Base-by-base conservation (phyloP, 192 early-diverging fungal genomes). In the Neocallimastix lanati region DNA sequence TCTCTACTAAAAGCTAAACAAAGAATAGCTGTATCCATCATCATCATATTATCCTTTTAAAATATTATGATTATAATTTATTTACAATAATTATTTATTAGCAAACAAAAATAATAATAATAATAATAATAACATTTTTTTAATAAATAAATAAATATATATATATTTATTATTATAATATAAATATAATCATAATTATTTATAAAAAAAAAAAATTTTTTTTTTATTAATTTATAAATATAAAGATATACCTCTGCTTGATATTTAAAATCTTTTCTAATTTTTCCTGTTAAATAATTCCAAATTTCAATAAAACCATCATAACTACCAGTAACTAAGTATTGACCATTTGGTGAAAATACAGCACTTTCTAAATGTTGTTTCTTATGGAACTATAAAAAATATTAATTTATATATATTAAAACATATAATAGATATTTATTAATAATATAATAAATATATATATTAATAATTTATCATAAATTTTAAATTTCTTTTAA, bases 271-370 rank as follows among this genome's bases (percentile, higher is more conserved):
- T 96, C 96, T 78, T 86, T 92, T 33, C 95, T 85, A 28, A 96
- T 86, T 82, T 97, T 98, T 2, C 95, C 96, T 1, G 96, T 97
- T 79, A 93, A 86, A 79, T 91, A 92, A 80, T 96, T 96, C 95
- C 95, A 99, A 18, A 99, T 83, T 85, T 99, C 97, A 81, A 99
- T 94, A 83, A 97, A 95, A 2, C 97, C 97, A 86, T 98, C 97
- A 38, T 89, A 85, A 77, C 91, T 93, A 29, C 97, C 97, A 28
- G 96, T 96, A 12, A 87, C 95, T 25, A 98, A 82, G 40, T 88
- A 93, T 76, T 93, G 91, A 13, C 95, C 94, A 79, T 93, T 91
- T 5, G 93, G 90, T 0, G 95, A 95, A 82, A 98, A 98, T 30
- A 87, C 88, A 4, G 88, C 87, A 78, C 88, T 86, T 78, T 93